Percentiles rank a stretch among this genome's conserved stretches.
Evolutionary conservation across 2,329 filamentous ascomycete species (phyloP).

Genomic region (Nemania sp.): DNA sequence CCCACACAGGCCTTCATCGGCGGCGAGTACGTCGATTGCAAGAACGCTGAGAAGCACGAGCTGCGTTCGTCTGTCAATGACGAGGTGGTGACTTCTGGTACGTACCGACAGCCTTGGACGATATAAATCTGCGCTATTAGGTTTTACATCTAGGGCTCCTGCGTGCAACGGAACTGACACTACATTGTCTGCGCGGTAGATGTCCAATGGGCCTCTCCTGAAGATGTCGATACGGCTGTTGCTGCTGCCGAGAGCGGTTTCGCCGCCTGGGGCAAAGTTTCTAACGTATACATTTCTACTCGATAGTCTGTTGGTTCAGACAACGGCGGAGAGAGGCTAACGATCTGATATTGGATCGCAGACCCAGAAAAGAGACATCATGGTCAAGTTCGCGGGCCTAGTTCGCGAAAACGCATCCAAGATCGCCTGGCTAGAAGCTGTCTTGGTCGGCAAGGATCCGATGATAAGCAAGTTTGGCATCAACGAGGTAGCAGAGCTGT

Average conservation of each 20-base stretch:
- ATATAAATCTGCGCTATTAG: no score
- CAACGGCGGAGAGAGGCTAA: slow-evolving; percentile 22
- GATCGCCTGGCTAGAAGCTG: slow-evolving; percentile 24
- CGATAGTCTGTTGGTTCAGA: slow-evolving; percentile 10
- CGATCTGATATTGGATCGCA: neutral
- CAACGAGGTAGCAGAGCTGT: slow-evolving; percentile 21
- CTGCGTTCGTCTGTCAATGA: slow-evolving; percentile 26
- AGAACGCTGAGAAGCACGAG: slow-evolving; percentile 16
- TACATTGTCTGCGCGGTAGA: slow-evolving; percentile 7
- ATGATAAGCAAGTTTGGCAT: slow-evolving; percentile 18
- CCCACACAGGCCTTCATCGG: slow-evolving; percentile 24
- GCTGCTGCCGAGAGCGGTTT: slow-evolving; percentile 32
- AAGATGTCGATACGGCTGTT: slow-evolving; percentile 36
- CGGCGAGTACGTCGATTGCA: slow-evolving; percentile 24
- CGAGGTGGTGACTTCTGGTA: slow-evolving; percentile 24
- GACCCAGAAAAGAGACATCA: slow-evolving; percentile 24
- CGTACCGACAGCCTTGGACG: neutral
- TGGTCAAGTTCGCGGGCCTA: slow-evolving; percentile 23
- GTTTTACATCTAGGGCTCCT: neutral
- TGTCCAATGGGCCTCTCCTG: slow-evolving; percentile 28
- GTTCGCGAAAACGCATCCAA: slow-evolving; percentile 19
- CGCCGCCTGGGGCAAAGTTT: slow-evolving; percentile 33
- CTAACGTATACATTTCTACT: slow-evolving; percentile 27
- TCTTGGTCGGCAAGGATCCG: slow-evolving; percentile 24
- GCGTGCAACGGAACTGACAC: neutral